Evolutionary conservation across 2,329 filamentous ascomycete species (phyloP), one percentile per base, ranked within the genome.

Genomic region (Pseudohalonectria lignicola): DNA sequence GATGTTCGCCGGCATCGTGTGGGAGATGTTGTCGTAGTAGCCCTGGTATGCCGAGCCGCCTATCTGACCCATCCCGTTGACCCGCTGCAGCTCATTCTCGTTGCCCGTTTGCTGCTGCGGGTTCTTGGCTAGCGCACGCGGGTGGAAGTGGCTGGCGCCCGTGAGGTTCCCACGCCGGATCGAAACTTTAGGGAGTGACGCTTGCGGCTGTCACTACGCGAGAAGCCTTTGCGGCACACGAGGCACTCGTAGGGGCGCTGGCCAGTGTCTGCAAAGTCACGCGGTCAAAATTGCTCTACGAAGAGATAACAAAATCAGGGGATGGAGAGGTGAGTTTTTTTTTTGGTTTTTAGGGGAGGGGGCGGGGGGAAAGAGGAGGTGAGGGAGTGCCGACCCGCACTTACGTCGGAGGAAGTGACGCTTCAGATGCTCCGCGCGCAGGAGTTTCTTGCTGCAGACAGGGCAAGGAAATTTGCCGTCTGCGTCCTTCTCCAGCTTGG

Each of bases 181-280:
- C 29, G 92, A 95, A 67, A 98, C 69, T 98, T 98, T 62, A 95
- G 88, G 65, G 96, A 98, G 66, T 98, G 92, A 47, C 92, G 86
- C 71, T 98, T 98, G 53, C 96, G 68, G 48, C 96, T 96, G 57
- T 98, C 92, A 71, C 87, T 94, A 59, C 92, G 82, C 35, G 86
- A 94, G 64, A 98, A 98, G 25, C 88, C 96, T 62, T 96, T 92
- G 60, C 92, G 87, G 71, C 92, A 98, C 37, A 98, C 72, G 48
- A 94, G 86, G 65, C 92, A 98, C 79, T 93, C 93, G 67, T 98
- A 98, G 41, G 92, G 92, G 48, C 92, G 86, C 61, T 96, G 90
- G 54, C 92, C 92, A 44, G 92, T 96, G 67, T 98, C 90, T 94
- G 52, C 33, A 40, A 19, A 40, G 31, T 17, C 39, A n/a, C 23